Percentiles rank a stretch among this genome's conserved stretches.
Conservation (phyloP, 2,329 filamentous ascomycete genomes). For the Aureobasidium sp. region DNA sequence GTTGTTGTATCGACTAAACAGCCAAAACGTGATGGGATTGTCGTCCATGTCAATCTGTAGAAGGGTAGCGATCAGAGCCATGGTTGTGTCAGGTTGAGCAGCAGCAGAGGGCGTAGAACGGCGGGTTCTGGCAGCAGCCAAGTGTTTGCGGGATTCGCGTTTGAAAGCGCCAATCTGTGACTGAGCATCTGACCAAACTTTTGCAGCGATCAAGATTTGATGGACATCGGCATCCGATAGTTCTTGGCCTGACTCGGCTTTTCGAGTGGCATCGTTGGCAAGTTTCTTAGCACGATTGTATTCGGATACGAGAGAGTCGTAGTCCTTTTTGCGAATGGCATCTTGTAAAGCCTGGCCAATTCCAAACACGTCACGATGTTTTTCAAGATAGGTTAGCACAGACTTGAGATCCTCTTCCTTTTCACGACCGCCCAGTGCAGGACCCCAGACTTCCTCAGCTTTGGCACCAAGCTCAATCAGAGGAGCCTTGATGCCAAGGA, state of each 20-base stretch:
- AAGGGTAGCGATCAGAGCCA: constrained; percentile 82
- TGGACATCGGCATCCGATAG: constrained; percentile 75
- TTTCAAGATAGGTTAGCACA: constrained; percentile 67
- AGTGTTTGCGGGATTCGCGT: constrained; percentile 75
- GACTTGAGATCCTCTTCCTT: constrained; percentile 81
- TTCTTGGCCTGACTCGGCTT: constrained; percentile 52
- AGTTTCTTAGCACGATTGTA: constrained; percentile 78
- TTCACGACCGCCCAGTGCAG: constrained; percentile 81
- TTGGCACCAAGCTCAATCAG: constrained; percentile 86
- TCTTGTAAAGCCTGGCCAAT: constrained; percentile 70
- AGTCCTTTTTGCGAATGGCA: constrained; percentile 83
- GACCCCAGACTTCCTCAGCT: constrained; percentile 95
- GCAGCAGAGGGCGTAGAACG: constrained; percentile 43
- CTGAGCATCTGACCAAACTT: constrained; percentile 93
- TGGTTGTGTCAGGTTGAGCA: constrained; percentile 67
- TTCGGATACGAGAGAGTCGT: constrained; percentile 79
- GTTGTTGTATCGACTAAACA: constrained; percentile 81
- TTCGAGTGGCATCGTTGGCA: constrained; percentile 65
- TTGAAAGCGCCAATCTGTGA: constrained; percentile 83
- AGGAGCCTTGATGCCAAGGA: constrained; percentile 79
- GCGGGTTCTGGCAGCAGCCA: constrained; percentile 56
- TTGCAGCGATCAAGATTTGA: constrained; percentile 76
- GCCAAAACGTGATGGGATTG: constrained; percentile 95
- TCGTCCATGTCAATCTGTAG: constrained; percentile 93
- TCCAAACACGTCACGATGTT: constrained; percentile 75